Evolutionary conservation across 352 stramenopile species (phyloP).

Genomic region (Aphanomyces astaci): DNA sequence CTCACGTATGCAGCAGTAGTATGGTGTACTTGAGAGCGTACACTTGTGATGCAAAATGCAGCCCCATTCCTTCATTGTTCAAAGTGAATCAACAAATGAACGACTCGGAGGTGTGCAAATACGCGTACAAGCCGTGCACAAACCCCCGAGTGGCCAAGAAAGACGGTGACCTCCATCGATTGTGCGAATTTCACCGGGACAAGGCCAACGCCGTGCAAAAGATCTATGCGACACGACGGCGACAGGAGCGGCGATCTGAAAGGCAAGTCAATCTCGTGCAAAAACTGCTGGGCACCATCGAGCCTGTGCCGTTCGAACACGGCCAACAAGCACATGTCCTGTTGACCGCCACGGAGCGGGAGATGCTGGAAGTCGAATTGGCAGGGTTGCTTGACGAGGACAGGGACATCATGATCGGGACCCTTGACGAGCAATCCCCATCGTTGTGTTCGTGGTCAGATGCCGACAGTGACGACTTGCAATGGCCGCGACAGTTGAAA

Average conservation of each 20-base stretch:
- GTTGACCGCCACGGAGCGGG: not conserved
- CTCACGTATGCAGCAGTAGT: too few species aligned
- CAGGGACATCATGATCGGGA: not conserved
- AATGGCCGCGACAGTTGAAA: too few species aligned
- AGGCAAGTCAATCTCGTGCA: not conserved
- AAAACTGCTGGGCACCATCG: not conserved
- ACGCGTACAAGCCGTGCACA: conserved; percentile 23
- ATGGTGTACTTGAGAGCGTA: too few species aligned
- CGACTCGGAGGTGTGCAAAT: conserved; percentile 9
- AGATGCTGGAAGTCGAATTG: not conserved
- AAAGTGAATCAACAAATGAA: too few species aligned
- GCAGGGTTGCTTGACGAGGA: not conserved
- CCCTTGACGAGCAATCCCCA: not conserved
- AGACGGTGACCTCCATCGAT: conserved; percentile 17
- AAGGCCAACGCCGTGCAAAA: conserved; percentile 24
- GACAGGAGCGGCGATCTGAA: not conserved
- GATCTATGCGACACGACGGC: conserved; percentile 1
- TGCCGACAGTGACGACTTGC: not conserved
- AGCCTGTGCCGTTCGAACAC: not conserved
- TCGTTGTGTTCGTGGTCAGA: not conserved
- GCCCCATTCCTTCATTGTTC: too few species aligned
- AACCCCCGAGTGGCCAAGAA: conserved; percentile 18
- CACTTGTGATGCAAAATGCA: too few species aligned
- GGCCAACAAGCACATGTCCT: too few species aligned
- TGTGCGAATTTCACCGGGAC: conserved; percentile 22